Evolutionary conservation across 2,329 filamentous ascomycete species (phyloP), one percentile per base, ranked within the genome.

Genomic region (Calonectria leucothoes): DNA sequence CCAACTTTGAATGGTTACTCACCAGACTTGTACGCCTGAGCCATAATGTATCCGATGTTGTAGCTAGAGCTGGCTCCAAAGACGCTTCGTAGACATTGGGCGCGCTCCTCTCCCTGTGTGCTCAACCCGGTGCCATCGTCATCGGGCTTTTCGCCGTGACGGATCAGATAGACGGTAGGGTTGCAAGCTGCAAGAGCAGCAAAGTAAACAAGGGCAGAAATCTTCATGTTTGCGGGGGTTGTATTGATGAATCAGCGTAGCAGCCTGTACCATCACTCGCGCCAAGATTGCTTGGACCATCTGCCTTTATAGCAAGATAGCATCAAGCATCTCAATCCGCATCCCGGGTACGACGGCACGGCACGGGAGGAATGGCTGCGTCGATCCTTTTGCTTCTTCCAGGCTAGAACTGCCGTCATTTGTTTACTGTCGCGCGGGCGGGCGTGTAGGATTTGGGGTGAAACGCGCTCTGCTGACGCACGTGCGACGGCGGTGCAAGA

Each of bases 121-220:
- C 82, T 90, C 57, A 93, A 84, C 2, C 90, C 90, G 45, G 85
- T 85, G 66, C 88, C 83, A 64, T 87, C 83, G 5, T 86, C 85
- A 45, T 85, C 81, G 1, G 91, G 91, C 82, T 93, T 93, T 81
- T 93, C 91, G 72, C 91, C 91, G 75, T 93, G 91, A 23, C 91
- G 89, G 80, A 93, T 93, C 11, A 93, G 83, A 79, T 91, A 93
- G 37, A 93, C 88, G 0, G 88, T 92, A 1, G 90, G 87, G 12
- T 78, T 74, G 35, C 77, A 77, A 11, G 75, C 73, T 3, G 75
- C 79, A 27, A 80, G 29, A 8, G 75, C 74, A 11, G 74, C 71
- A 27, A 80, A 65, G n/a, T 70, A 66, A 1, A 81, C 23, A 14
- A 81, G 14, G 5, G 68, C 35, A 25, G 70, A 42, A 37, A 76